Base-by-base conservation (phyloP, 2,329 filamentous ascomycete species). In the Xylaria sp. region DNA sequence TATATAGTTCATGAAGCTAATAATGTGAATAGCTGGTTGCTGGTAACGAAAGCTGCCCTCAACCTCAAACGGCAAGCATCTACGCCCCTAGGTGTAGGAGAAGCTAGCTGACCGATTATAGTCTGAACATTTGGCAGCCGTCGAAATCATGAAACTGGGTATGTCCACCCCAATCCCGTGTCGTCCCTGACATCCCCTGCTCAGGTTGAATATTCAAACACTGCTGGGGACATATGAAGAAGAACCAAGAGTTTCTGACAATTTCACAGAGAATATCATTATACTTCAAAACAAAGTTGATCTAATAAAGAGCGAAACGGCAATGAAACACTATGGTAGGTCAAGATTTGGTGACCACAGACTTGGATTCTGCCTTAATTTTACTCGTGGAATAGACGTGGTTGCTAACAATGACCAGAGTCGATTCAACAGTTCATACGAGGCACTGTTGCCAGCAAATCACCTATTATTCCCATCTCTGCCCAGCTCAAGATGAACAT, bases 271-370 rank as follows among this genome's bases (percentile, higher is more conserved):
- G 83, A 97, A 99, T 85, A 98, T 99, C 83, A 97, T 99, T 81
- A 98, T 99, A 79, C 89, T 99, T 69, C 96, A 99, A 84, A 99
- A 99, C 87, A 99, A 99, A 89, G 96, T 99, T 78, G 96, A 99
- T 81, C 84, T 99, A 76, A 98, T 99, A 94, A 90, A 94, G 77
- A 93, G 98, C 87, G 95, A 98, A 81, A 93, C 92, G 72, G 96
- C 97, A 58, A 89, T 94, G 79, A 90, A 95, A 79, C 96, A 99
- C 83, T 96, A 97, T 86, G 70, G 70, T 72, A 67, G 6, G 70
- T 66, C 23, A n/a, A 37, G 44, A 13, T 25, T 46, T 18, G 46
- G 23, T 28, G n/a, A 32, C 20, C 20, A n/a, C 39, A 32, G 18
- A 46, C 25, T 23, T 48, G 25, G 13, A 37, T 13, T 25, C 41